These are phyloP conservation scores for Xylaria scruposa DNA, from an alignment of 495 filamentous ascomycete species.

Conservation along the genomic window DNA sequence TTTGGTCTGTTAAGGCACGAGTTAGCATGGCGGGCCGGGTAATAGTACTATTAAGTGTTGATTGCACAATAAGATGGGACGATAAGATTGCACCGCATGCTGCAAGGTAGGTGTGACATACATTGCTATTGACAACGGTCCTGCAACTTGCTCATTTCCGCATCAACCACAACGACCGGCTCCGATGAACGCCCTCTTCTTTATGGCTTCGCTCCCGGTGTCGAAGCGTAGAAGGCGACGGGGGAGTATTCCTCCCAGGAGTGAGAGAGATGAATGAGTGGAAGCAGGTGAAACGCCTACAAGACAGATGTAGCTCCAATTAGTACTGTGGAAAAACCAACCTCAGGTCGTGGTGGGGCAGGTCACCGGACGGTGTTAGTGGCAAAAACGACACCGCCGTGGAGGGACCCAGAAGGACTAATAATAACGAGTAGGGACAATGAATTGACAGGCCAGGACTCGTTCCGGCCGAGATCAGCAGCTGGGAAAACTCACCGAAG, in stretches of 20 bases:
- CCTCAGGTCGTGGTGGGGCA: constrained; percentile 43
- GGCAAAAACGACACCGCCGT: constrained; percentile 42
- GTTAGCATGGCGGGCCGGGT: constrained; percentile 30
- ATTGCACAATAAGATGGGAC: constrained; percentile 30
- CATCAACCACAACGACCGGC: constrained; percentile 15
- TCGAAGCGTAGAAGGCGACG: constrained; percentile 13
- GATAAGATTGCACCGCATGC: constrained; percentile 45
- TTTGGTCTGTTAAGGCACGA: constrained; percentile 34
- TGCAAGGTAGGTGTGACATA: constrained; percentile 46
- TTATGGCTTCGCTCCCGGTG: constrained; percentile 12
- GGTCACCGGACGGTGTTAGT: constrained; percentile 48
- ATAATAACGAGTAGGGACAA: constrained; percentile 23
- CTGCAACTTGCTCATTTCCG: constrained; percentile 40
- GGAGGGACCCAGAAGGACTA: constrained; percentile 29
- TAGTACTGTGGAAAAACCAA: constrained; percentile 35
- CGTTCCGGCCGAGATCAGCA: constrained; percentile 31
- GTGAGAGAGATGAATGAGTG: constrained; percentile 21
- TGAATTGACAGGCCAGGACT: constrained; percentile 31
- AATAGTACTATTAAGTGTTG: neutral
- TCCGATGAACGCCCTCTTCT: constrained; percentile 16
- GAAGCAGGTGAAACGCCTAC: constrained; percentile 12
- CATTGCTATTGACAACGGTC: constrained; percentile 40
- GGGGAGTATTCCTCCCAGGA: constrained; percentile 24
- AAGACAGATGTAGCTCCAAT: constrained; percentile 26
- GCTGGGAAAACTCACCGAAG: constrained; percentile 28